Evolutionary conservation across 306 rosid species (phyloP), one percentile per base, ranked within the genome.

Genomic region (Vigna trinervia): DNA sequence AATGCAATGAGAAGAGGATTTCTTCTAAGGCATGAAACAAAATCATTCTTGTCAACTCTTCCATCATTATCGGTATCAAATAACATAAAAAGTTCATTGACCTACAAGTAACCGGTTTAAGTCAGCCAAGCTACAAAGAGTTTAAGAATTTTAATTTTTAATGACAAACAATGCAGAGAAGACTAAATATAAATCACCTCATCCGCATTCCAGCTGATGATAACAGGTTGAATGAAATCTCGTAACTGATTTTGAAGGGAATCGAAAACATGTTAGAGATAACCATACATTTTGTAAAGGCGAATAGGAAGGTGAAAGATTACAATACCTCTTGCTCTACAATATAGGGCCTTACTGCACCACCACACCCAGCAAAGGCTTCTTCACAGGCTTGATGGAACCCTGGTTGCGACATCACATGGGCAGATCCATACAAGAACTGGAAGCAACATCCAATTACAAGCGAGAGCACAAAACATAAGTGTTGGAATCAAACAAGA

Each of bases 1-100:
- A 95, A 86, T 6, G 97, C 96, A 41, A 89, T 82, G 65, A 95
- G 85, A 83, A 95, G 87, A 50, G 99, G 99, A 73, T 91, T 91
- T 79, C 13, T 81, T 84, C 80, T 87, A 28, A 95, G 83, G 80
- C 92, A 87, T 43, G 87, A 48, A 41, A 74, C 70, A 75, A 91
- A 89, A 34, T 89, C 96, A 36, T 85, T 88, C 87, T 87, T 86
- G 86, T 85, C 84, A 69, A 92, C 80, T 80, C 71, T 89, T 45
- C 91, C 97, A 17, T 96, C 93, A 0, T 57, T 51, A 71, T 92
- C 81, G 0, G 62, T 22, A 78, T 92, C 97, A 57, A 91, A 91
- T 58, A 92, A 56, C 77, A 60, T 47, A 51, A 89, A 91, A 82
- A 96, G 82, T 48, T 73, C 77, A 76, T 78, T 89, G 17, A 78